Evolutionary conservation across 306 rosid species (phyloP).

Genomic region (Parietaria judaica): DNA sequence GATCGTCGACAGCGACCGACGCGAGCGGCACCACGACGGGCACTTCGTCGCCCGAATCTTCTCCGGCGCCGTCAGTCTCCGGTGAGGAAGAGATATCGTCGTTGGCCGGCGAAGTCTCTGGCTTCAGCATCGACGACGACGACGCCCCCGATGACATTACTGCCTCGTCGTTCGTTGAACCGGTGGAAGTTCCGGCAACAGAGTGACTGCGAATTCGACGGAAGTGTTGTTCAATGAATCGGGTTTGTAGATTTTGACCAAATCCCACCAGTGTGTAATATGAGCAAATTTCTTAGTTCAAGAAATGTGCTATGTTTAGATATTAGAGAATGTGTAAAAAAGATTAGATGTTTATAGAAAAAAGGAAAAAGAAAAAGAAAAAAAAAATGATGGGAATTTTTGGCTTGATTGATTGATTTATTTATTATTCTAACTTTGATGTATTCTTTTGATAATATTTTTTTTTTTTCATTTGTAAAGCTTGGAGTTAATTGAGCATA

Average conservation of each 20-base stretch:
- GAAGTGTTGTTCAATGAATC: background rate
- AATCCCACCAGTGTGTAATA: background rate
- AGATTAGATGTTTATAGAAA: background rate
- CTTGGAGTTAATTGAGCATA: too few relatives aligned
- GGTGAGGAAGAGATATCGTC: constrained; percentile 77
- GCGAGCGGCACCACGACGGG: constrained; percentile 27
- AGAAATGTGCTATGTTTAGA: background rate
- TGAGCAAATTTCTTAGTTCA: background rate
- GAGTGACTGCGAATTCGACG: background rate
- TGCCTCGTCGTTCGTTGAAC: constrained; percentile 42
- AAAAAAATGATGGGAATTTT: background rate
- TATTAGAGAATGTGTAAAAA: too few relatives aligned
- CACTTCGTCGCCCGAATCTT: constrained; percentile 42
- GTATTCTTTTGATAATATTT: constrained; percentile 6
- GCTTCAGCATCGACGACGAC: constrained; percentile 69
- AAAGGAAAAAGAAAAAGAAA: background rate
- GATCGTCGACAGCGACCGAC: constrained; percentile 40
- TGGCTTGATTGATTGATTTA: background rate
- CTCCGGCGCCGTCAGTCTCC: constrained; percentile 59
- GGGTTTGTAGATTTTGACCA: background rate
- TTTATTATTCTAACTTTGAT: background rate
- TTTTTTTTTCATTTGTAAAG: background rate
- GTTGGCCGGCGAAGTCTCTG: constrained; percentile 57
- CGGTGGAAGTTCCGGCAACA: constrained; percentile 2
- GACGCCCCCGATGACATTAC: constrained; percentile 73